Percentiles rank a stretch among this genome's conserved stretches.
Conservation (phyloP, 83 land plant species). For the Picea engelmannii region DNA sequence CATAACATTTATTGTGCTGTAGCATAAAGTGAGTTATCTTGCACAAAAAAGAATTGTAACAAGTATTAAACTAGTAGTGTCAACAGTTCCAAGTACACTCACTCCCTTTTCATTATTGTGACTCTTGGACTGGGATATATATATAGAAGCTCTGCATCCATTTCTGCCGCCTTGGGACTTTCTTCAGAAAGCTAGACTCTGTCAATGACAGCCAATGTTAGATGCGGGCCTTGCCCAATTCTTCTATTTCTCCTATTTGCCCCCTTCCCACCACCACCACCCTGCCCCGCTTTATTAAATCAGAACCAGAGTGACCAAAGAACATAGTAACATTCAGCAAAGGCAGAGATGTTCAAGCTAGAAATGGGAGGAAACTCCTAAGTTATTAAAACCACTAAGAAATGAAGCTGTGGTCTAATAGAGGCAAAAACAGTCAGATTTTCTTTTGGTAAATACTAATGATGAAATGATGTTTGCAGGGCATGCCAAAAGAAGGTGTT, state of each 20-base stretch:
- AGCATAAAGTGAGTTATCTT: neutral
- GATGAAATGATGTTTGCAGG: neutral
- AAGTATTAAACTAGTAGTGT: neutral
- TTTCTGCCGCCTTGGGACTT: slow-evolving; percentile 16
- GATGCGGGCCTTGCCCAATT: slow-evolving; percentile 4
- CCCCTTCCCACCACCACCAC: neutral
- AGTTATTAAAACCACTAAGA: neutral
- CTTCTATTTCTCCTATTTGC: neutral
- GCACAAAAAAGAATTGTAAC: neutral
- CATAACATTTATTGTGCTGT: neutral
- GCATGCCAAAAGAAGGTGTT: neutral
- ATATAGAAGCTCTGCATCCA: neutral
- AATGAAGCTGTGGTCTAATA: too few relatives aligned
- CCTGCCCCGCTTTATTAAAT: neutral
- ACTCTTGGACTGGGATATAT: neutral
- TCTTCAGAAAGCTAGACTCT: slow-evolving; percentile 15
- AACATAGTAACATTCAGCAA: neutral
- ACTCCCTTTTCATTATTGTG: slow-evolving; percentile 6
- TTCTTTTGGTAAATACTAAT: neutral
- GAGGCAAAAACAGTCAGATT: neutral
- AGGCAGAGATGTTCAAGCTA: neutral
- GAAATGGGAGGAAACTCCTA: neutral
- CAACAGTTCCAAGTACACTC: neutral
- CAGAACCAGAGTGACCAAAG: neutral
- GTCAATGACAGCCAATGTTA: slow-evolving; percentile 12